phyloP scores from a whole-genome alignment of 768 basidiomycete species.

The Multifurca ochricompacta region DNA sequence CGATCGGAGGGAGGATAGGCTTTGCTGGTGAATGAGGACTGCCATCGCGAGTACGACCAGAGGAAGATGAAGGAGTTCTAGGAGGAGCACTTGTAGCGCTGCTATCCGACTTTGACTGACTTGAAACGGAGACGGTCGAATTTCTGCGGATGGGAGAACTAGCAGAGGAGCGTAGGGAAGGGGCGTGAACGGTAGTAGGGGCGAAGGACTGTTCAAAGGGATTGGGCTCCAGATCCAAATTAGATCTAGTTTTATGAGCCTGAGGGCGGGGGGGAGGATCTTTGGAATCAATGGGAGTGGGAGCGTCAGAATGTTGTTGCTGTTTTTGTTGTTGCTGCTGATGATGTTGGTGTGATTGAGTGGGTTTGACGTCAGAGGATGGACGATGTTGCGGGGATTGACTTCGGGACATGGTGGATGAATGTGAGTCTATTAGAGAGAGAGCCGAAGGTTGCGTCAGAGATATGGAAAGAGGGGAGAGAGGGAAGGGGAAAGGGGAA shows the following conservation, averaged over 20 bases:
- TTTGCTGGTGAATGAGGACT: slow-evolving; percentile 37
- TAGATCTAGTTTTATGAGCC: slow-evolving; percentile 37
- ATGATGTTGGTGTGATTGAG: slow-evolving; percentile 5
- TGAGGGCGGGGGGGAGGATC: slow-evolving; percentile 4
- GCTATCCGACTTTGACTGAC: slow-evolving; percentile 24
- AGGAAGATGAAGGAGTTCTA: slow-evolving; percentile 20
- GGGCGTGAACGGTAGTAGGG: slow-evolving; percentile 26
- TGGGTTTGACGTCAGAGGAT: slow-evolving; percentile 20
- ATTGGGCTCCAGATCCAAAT: slow-evolving; percentile 78
- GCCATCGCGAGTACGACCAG: slow-evolving; percentile 17
- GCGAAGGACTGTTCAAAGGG: slow-evolving; percentile 95
- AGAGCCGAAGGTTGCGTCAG: slow-evolving; percentile 6
- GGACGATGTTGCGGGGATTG: slow-evolving; percentile 28
- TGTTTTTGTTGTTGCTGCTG: slow-evolving; percentile 4
- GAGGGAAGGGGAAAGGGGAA: background rate
- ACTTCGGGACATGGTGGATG: slow-evolving; percentile 24
- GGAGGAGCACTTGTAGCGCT: slow-evolving; percentile 21
- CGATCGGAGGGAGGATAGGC: slow-evolving; percentile 75
- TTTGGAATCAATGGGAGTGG: background rate
- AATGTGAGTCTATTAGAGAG: background rate
- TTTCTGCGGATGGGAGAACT: slow-evolving; percentile 29
- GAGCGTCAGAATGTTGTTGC: slow-evolving; percentile 3
- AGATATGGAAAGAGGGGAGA: background rate
- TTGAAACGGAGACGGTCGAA: slow-evolving; percentile 26
- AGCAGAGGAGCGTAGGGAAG: slow-evolving; percentile 27